A percentile compares a stretch with the other conserved stretches of the same genome.
Conservation (phyloP, 192 early-diverging fungal species). For the Haplosporangium gracile region DNA sequence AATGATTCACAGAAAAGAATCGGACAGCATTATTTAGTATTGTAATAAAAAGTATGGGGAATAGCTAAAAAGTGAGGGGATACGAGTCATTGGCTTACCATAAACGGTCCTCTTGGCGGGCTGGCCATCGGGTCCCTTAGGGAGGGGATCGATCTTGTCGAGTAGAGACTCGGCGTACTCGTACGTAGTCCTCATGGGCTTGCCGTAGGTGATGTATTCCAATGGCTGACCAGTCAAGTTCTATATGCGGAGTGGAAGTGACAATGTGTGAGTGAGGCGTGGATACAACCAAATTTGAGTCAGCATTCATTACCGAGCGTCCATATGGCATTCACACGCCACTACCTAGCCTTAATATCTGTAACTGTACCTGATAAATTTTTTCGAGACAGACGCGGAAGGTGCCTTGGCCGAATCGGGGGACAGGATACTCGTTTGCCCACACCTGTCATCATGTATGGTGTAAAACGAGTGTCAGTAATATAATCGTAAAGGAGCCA, state of each 20-base stretch:
- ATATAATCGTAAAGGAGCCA: too few species aligned
- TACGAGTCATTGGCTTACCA: conserved; percentile 20
- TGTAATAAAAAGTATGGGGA: not conserved
- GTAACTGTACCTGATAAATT: conserved; percentile 66
- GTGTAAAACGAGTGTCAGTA: too few species aligned
- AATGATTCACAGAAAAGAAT: not conserved
- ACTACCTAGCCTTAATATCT: not conserved
- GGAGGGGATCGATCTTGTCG: conserved; percentile 40
- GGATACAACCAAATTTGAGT: not conserved
- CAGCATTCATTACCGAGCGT: too few species aligned
- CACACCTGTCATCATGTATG: conserved; percentile 68
- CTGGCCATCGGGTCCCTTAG: conserved; percentile 12
- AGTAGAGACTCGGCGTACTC: conserved; percentile 71
- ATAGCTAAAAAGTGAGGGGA: not conserved
- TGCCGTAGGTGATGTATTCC: conserved; percentile 82
- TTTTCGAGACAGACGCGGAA: conserved; percentile 79
- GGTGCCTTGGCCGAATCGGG: conserved; percentile 87
- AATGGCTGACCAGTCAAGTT: conserved; percentile 62
- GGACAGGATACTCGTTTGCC: conserved; percentile 85
- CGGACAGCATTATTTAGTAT: not conserved
- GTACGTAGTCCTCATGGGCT: conserved; percentile 86
- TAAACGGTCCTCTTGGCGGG: conserved; percentile 39
- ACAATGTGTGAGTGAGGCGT: not conserved
- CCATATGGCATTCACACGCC: not conserved
- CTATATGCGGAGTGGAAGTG: conserved; percentile 13